Conservation (phyloP, 2,329 filamentous ascomycete species). For the Ophiostoma sp. region DNA sequence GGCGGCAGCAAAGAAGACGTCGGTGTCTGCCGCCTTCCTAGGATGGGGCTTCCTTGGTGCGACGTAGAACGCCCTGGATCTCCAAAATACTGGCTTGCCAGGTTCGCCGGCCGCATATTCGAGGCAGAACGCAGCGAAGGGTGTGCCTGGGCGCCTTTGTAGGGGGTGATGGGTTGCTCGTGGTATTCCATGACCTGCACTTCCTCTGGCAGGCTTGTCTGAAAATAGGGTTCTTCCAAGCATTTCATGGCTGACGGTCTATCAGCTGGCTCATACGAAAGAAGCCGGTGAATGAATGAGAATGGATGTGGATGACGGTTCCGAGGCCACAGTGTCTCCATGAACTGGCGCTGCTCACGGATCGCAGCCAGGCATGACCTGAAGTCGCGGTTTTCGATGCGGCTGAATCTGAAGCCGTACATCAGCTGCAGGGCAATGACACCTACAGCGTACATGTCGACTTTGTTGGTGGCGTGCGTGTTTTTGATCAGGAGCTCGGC, state of each 20-base stretch:
- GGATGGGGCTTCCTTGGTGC: background rate
- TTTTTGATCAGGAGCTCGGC: constrained; percentile 7
- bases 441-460: constrained; percentile 19
- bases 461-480: constrained; percentile 11
- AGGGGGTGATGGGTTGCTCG: background rate
- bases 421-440: constrained; percentile 14
- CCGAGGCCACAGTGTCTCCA: background rate
- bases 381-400: constrained; percentile 5
- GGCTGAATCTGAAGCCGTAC: constrained; percentile 11
- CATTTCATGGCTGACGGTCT: background rate
- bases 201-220: background rate
- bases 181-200: background rate
- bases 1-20: background rate
- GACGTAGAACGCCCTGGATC: background rate
- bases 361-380: constrained; percentile 2
- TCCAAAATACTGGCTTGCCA: background rate
- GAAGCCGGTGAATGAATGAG: background rate
- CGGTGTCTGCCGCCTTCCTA: background rate
- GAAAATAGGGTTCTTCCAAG: background rate
- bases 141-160: background rate
- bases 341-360: background rate
- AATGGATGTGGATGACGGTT: background rate
- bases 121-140: background rate
- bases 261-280: background rate
- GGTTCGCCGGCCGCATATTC: background rate